These are phyloP conservation scores for Collariella sp. DNA, from an alignment of 495 filamentous ascomycete species.

Conservation along the genomic window DNA sequence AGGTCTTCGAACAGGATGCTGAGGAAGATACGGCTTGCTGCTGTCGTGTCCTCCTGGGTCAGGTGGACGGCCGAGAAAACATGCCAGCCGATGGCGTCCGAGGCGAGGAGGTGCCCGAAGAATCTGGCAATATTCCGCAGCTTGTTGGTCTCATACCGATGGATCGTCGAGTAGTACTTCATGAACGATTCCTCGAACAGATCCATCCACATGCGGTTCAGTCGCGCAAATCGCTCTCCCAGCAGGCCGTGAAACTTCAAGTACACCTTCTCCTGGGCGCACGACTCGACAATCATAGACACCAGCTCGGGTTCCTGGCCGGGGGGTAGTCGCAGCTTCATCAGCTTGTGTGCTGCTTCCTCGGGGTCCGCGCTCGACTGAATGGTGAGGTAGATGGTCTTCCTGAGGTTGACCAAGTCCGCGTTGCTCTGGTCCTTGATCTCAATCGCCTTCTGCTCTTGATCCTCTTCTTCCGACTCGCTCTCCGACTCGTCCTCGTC, in stretches of 20 bases:
- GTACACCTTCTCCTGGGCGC: conserved; percentile 90
- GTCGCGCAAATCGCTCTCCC: conserved; percentile 87
- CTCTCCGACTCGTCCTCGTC: conserved; percentile 65
- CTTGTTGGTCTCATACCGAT: conserved; percentile 89
- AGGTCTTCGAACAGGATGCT: conserved; percentile 96
- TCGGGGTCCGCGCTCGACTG: conserved; percentile 92
- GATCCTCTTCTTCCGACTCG: conserved; percentile 71
- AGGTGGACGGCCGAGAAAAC: conserved; percentile 74
- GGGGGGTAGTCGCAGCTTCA: conserved; percentile 81
- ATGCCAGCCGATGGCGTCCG: conserved; percentile 88
- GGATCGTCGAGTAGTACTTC: conserved; percentile 95
- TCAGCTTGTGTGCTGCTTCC: conserved; percentile 90
- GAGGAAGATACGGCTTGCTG: conserved; percentile 91
- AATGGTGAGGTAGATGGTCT: conserved; percentile 94
- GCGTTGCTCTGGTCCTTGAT: conserved; percentile 98
- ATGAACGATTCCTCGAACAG: conserved; percentile 81
- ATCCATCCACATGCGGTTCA: conserved; percentile 90
- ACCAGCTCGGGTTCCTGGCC: conserved; percentile 86
- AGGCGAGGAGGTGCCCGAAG: conserved; percentile 82
- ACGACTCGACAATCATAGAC: conserved; percentile 94
- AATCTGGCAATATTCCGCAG: conserved; percentile 91
- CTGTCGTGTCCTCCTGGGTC: conserved; percentile 95
- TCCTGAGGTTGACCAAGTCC: conserved; percentile 83
- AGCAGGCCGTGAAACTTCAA: conserved; percentile 94
- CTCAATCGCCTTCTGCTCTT: conserved; percentile 63